Evolutionary conservation across 1,284 basidiomycete species (phyloP).

Genomic region (Fomitiporia mediterranea): DNA sequence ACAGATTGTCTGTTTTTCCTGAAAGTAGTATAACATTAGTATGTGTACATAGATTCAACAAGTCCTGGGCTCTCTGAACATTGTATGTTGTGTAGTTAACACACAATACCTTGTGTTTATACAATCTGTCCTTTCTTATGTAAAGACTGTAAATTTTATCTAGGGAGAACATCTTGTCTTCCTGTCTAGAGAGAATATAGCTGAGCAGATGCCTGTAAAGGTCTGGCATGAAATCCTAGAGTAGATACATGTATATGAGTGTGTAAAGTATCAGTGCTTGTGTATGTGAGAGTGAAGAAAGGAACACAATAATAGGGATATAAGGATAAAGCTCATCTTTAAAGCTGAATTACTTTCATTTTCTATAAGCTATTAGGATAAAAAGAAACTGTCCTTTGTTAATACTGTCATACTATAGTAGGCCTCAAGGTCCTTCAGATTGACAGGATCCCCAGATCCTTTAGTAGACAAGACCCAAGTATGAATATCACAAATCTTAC

Average conservation of each 20-base stretch:
- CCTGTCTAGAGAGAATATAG: conserved; percentile 17
- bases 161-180: conserved; percentile 20
- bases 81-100: conserved; percentile 46
- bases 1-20: conserved; percentile 21
- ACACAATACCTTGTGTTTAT: conserved; percentile 28
- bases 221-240: conserved; percentile 21
- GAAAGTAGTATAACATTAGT: conserved; percentile 35
- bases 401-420: not conserved
- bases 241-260: too few species aligned
- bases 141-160: conserved; percentile 18
- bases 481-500: too few species aligned
- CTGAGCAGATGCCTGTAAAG: conserved; percentile 26
- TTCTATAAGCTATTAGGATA: conserved; percentile 9
- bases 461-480: too few species aligned
- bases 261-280: too few species aligned
- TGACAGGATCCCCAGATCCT: too few species aligned
- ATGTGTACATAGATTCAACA: conserved; percentile 32
- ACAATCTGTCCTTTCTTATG: conserved; percentile 28
- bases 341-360: conserved; percentile 23
- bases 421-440: not conserved
- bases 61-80: conserved; percentile 34
- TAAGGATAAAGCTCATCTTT: conserved; percentile 21
- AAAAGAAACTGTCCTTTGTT: not conserved
- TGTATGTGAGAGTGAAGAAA: too few species aligned
- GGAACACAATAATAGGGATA: too few species aligned